Base-by-base conservation (phyloP, 2,329 filamentous ascomycete species). In the Aureobasidium leucospermi region DNA sequence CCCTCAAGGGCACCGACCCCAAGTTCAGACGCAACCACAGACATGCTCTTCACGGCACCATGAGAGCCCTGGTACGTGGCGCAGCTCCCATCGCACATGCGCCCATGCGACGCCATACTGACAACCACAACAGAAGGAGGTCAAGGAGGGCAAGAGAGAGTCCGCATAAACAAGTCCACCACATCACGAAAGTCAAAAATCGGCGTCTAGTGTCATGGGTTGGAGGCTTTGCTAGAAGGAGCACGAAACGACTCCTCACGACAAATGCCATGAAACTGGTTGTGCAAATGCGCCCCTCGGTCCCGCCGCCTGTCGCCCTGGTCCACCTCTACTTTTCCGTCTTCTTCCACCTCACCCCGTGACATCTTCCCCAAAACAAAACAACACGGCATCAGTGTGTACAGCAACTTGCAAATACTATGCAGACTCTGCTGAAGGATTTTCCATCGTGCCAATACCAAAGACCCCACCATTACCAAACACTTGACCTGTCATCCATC, bases 11-110 rank as follows among this genome's bases (percentile, higher is more conserved):
- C 74, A 94, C 90, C 78, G 94, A 99, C 82, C 92, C 94, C 77
- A 99, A 99, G 87, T 99, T 99, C 86, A 88, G 94, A 80, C 88
- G 94, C 82, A 99, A 99, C 86, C 94, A 99, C 85, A 90, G 91
- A 84, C 93, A 99, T 86, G 94, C 94, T 79, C 91, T 97, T 67
- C 94, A 97, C 85, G 94, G 94, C 79, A 99, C 92, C 77, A 91
- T 90, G 85, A 95, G 90, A 84, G 94, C 94, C 77, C 82, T 99
- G 83, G 93, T 97, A 87, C 74, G 89, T 83, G 60, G 19, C 48
- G 15, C 49, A 32, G n/a, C 41, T 47, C 13, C 48, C 36, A 48
- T 19, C 31, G 13, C 5, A 31, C 13, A 13, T n/a, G 9, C 55
- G 13, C 5, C 41, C 13, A 13, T n/a, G 9, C 55, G 55, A 58